phyloP scores from a whole-genome alignment of 768 basidiomycete genomes.

The Ramaria rubella region DNA sequence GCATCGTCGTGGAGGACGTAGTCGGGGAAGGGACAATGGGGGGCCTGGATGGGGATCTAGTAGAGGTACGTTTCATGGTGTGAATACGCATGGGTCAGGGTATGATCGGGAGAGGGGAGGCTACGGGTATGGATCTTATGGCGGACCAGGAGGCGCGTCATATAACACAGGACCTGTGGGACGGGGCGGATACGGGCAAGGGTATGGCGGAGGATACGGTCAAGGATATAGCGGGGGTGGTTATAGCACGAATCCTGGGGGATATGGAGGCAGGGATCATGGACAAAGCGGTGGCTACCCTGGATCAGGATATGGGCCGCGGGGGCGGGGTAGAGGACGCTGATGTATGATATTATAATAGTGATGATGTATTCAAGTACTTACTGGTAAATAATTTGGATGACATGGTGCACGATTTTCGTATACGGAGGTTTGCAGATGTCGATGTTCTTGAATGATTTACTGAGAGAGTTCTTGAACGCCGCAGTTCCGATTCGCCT shows the following conservation, averaged over 20 bases:
- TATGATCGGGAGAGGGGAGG: constrained; percentile 13
- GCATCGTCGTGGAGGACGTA: constrained; percentile 33
- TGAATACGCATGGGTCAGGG: background rate
- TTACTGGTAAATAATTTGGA: too few relatives aligned
- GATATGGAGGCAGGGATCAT: constrained; percentile 4
- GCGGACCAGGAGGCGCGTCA: constrained; percentile 24
- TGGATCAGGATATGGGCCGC: background rate
- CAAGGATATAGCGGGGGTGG: constrained; percentile 25
- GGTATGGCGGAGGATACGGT: constrained; percentile 13
- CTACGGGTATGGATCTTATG: constrained; percentile 19
- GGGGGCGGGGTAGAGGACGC: background rate
- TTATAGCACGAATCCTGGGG: constrained; percentile 19
- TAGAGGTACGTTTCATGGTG: background rate
- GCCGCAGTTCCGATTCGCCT: too few relatives aligned
- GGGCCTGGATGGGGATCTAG: constrained; percentile 16
- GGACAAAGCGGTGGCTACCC: background rate
- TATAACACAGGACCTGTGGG: constrained; percentile 12
- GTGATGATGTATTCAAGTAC: too few relatives aligned
- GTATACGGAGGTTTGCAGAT: too few relatives aligned
- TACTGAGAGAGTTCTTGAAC: too few relatives aligned
- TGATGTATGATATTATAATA: background rate
- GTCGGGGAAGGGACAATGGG: constrained; percentile 20
- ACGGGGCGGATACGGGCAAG: constrained; percentile 18
- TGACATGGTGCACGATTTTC: too few relatives aligned
- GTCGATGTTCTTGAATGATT: too few relatives aligned